Evolutionary conservation across 805 yeast genomes (phyloP).

Genomic region (Metschnikowia koreensis): DNA sequence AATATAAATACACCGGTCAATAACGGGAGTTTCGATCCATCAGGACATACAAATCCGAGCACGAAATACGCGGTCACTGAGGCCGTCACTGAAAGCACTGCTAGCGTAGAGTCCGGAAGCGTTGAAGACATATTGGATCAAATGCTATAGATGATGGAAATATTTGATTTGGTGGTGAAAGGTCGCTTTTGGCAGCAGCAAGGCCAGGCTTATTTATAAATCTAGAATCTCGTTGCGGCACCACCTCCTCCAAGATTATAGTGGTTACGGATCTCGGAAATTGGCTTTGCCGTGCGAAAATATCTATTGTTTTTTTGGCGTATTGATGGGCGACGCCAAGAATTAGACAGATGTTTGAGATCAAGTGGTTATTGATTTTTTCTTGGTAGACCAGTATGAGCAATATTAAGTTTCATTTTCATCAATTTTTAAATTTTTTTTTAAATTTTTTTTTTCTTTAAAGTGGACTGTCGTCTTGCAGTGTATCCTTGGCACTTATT

Average conservation of each 20-base stretch:
- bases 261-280: not conserved
- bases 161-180: not conserved
- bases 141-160: not conserved
- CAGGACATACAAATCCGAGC: conserved; percentile 19
- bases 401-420: no score
- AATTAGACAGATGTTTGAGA: not conserved
- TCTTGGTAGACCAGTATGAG: not conserved
- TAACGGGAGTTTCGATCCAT: conserved; percentile 26
- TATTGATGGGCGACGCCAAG: not conserved
- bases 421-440: no score
- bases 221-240: not conserved
- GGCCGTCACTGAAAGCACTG: conserved; percentile 2
- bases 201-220: not conserved
- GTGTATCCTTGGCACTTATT: no score
- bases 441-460: no score
- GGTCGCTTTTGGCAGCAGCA: not conserved
- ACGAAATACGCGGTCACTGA: conserved; percentile 19
- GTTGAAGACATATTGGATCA: conserved; percentile 1
- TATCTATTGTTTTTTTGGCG: not conserved
- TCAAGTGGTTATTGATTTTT: not conserved
- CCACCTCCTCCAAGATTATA: not conserved
- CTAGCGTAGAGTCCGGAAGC: conserved; percentile 9
- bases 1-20: conserved; percentile 30
- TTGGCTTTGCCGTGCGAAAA: not conserved
- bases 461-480: no score